Evolutionary conservation across 352 stramenopile genomes (phyloP).

Genomic region (Elongisporangium anandrum): DNA sequence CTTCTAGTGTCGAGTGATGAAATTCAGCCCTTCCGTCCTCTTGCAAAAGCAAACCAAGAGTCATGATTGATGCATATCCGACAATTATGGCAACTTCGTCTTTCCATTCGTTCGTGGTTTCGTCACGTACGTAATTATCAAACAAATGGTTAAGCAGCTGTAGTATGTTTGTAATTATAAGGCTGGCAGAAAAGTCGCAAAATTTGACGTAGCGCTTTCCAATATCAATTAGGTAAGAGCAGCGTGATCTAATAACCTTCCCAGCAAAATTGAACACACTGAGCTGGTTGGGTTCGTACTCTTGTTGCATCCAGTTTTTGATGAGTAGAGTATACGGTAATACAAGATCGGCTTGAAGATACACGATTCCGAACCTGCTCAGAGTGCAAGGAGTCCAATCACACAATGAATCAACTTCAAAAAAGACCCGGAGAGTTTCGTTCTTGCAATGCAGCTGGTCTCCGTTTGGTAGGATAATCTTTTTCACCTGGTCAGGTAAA

Average conservation of each 20-base stretch:
- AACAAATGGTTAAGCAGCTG: conserved; percentile 35
- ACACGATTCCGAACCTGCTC: conserved; percentile 53
- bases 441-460: conserved; percentile 45
- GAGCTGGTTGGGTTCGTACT: conserved; percentile 17
- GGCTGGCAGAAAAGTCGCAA: conserved; percentile 34
- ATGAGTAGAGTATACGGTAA: conserved; percentile 63
- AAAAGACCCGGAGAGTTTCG: conserved; percentile 40
- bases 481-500: conserved; percentile 10
- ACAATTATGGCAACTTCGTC: conserved; percentile 30
- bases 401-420: conserved; percentile 40
- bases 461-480: conserved; percentile 43
- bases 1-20: conserved; percentile 9
- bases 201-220: conserved; percentile 39
- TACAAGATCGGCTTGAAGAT: conserved; percentile 40
- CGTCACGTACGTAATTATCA: conserved; percentile 18
- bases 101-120: conserved; percentile 7
- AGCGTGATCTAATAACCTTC: conserved; percentile 43
- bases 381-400: conserved; percentile 50
- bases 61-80: conserved; percentile 27
- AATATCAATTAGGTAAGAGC: conserved; percentile 45
- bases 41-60: conserved; percentile 27
- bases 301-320: conserved; percentile 46
- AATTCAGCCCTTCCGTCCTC: conserved; percentile 25
- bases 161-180: conserved; percentile 45
- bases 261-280: conserved; percentile 20